Percentiles rank a stretch among this genome's conserved stretches.
phyloP scores from a whole-genome alignment of 768 basidiomycete species.

The Auricularia cornea region DNA sequence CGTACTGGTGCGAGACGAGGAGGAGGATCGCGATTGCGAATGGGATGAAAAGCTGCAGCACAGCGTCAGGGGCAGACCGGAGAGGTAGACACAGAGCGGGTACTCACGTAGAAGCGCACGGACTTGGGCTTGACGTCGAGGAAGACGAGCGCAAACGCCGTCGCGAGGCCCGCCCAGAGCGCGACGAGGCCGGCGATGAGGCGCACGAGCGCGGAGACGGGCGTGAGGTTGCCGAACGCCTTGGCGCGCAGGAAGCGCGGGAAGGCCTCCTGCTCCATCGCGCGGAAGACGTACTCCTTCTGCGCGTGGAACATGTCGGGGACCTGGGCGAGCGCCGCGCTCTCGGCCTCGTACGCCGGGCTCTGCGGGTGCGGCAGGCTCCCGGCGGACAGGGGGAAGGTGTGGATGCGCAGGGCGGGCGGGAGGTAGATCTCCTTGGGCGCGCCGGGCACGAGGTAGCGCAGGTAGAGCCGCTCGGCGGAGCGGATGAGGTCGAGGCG shows the following conservation, averaged over 20 bases:
- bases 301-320: slow-evolving; percentile 97
- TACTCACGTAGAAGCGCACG: slow-evolving; percentile 88
- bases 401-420: slow-evolving; percentile 81
- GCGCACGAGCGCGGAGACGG: slow-evolving; percentile 78
- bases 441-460: slow-evolving; percentile 55
- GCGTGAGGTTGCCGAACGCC: slow-evolving; percentile 96
- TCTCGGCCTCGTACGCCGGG: slow-evolving; percentile 41
- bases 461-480: slow-evolving; percentile 92
- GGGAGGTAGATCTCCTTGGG: slow-evolving; percentile 99
- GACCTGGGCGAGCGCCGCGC: slow-evolving; percentile 68
- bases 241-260: slow-evolving; percentile 92
- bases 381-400: slow-evolving; percentile 73
- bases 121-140: slow-evolving; percentile 88
- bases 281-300: slow-evolving; percentile 94
- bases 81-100: slow-evolving; percentile 2
- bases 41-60: slow-evolving; percentile 79
- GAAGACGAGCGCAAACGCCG: slow-evolving; percentile 87
- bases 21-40: slow-evolving; percentile 84
- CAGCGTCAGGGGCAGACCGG: slow-evolving; percentile 3
- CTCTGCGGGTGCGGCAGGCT: slow-evolving; percentile 59
- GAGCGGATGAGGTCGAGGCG: slow-evolving; percentile 84
- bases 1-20: slow-evolving; percentile 93
- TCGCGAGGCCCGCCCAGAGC: slow-evolving; percentile 92
- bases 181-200: slow-evolving; percentile 76
- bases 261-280: slow-evolving; percentile 93